Conservation (phyloP, 176 grass and related monocot species). For the Sorghum bicolor region Sorghum_bicolor_NCBIv3 NC_012879.2:3442001-3442500, state of each 20-base stretch:
- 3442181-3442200: no score
- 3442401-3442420: slow-evolving; percentile 81
- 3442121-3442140: background rate
- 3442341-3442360: slow-evolving; percentile 1
- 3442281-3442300: slow-evolving; percentile 32
- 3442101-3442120: slow-evolving; percentile 2
- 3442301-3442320: slow-evolving; percentile 61
- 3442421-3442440: slow-evolving; percentile 61
- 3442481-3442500: slow-evolving; percentile 65
- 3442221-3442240: slow-evolving; percentile 53
- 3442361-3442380: slow-evolving; percentile 16
- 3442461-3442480: slow-evolving; percentile 60
- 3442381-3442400: slow-evolving; percentile 51
- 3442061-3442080: slow-evolving; percentile 70
- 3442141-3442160: background rate
- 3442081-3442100: slow-evolving; percentile 35
- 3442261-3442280: slow-evolving; percentile 60
- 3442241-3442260: slow-evolving; percentile 60
- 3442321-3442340: slow-evolving; percentile 64
- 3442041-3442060: slow-evolving; percentile 60
- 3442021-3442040: slow-evolving; percentile 24
- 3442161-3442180: background rate
- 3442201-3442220: background rate
- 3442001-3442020: no score
- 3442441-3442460: slow-evolving; percentile 69